Base-by-base conservation (phyloP, 2,329 filamentous ascomycete species). In the Penicillium digitatum region DNA sequence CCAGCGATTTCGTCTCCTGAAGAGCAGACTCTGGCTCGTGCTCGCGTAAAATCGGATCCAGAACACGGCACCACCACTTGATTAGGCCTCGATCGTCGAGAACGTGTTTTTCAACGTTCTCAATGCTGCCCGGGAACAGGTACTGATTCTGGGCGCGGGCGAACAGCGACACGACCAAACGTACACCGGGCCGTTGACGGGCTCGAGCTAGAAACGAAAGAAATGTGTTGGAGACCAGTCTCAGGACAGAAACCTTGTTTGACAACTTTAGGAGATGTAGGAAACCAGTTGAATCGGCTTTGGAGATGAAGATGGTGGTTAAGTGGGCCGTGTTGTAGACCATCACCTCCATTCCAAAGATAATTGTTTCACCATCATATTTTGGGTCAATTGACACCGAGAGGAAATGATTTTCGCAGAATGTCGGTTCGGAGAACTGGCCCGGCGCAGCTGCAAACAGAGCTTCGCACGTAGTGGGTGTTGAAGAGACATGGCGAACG, bases 241-340 rank as follows among this genome's bases (percentile, higher is more conserved):
- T 85, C 8, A 76, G 68, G 47, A 96, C 81, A 0, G 90, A 90
- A 3, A 89, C 82, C 79, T 62, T 82, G 16, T 86, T 82, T 0
- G 89, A 77, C 18, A 65, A 47, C 44, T 82, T 76, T 34, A 92
- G 77, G 2, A 87, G 78, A 62, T 86, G 79, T 10, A 96, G 76
- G 69, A 90, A 95, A 24, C 95, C 94, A 0, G 93, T 96, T 10
- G 94, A 96, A 75, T 99, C 94, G 46, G 94, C 94, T 74, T 99
- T 99, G 60, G 92, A 93, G 24, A 99, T 87, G 71, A 99, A 99
- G 51, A 97, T 82, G 4, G 89, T 96, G 1, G 88, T 95, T 24
- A 90, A 82, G 64, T 83, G 82, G 43, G 83, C 82, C 0, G 92
- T 96, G 0, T 86, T 88, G 74, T 95, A 99, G 57, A 99, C 82